Base-by-base conservation (phyloP, 2,329 filamentous ascomycete genomes). In the Alternaria postmessia region DNA sequence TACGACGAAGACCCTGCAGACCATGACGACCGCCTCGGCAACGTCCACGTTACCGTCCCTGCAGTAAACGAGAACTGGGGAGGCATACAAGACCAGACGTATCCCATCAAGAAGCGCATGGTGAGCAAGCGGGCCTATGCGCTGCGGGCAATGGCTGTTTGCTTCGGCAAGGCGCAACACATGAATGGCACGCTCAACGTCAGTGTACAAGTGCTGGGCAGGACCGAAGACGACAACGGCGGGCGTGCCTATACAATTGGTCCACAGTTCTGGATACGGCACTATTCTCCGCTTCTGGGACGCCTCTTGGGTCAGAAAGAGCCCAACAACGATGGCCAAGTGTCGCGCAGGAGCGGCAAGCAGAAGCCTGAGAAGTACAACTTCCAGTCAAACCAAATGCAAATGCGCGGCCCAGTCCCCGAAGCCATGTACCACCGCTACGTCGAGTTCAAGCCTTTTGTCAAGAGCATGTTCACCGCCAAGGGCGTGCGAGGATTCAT, bases 321-420 rank as follows among this genome's bases (percentile, higher is more conserved):
- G 71, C 76, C 84, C 11, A 77, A 84, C 16, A 73, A 78, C 22
- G 71, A 71, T 34, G 75, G 75, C 8, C 67, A 74, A 2, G 47
- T 68, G 2, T 74, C 69, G 34, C 61, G 70, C 28, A 71, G 71
- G 39, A 85, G 86, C 58, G 84, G 72, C 46, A 76, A 73, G 58
- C 57, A 68, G 11, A 76, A 84, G 65, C 84, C 88, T 3, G 86
- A 91, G 72, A 89, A 88, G 82, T 94, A 94, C 75, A 92, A 95
- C 78, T 98, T 98, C 79, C 94, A 97, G 83, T 92, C 94, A 39
- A 94, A 93, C 75, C 91, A 97, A 77, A 89, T 97, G 72, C 94
- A 97, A 76, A 85, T 98, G 7, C 84, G 86, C 46, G 94, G 94
- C 0, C 94, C 94, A 0, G 90, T 95, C 0, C 94, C 94, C 0